These are phyloP conservation scores for Cladosporium sp. DNA, from an alignment of 2,329 filamentous ascomycete species.

Conservation along the genomic window DNA sequence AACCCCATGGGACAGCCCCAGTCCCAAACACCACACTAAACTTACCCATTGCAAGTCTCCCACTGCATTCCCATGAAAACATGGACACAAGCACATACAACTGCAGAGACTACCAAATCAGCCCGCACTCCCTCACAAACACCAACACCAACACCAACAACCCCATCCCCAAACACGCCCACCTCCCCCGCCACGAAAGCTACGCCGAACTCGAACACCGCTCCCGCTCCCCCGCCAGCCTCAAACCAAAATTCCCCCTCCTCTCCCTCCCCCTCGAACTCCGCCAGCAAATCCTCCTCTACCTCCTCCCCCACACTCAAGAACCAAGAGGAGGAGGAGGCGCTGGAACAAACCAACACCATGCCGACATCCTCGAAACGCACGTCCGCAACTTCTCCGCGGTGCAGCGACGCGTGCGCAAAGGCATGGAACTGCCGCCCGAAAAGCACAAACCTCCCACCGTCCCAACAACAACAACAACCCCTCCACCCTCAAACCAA, in stretches of 20 bases:
- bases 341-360: too few relatives aligned
- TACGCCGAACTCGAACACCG: constrained; percentile 29
- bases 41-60: too few relatives aligned
- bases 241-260: constrained; percentile 27
- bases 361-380: constrained; percentile 22
- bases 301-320: constrained; percentile 39
- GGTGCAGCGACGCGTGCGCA: constrained; percentile 24
- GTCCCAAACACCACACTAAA: neutral
- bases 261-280: constrained; percentile 42
- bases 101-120: constrained; percentile 33
- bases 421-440: constrained; percentile 20
- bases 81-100: constrained; percentile 35
- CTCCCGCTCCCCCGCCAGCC: constrained; percentile 27
- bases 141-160: constrained; percentile 14
- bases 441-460: neutral
- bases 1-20: neutral
- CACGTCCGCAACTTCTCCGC: constrained; percentile 29
- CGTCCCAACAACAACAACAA: neutral
- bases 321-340: constrained; percentile 16
- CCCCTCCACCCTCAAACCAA: neutral
- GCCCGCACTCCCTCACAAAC: constrained; percentile 24
- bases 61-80: neutral
- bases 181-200: constrained; percentile 25
- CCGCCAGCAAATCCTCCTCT: constrained; percentile 38
- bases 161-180: constrained; percentile 9